Base-by-base conservation (phyloP, 169 alveolate genomes). In the Plasmodium coatneyi region DNA sequence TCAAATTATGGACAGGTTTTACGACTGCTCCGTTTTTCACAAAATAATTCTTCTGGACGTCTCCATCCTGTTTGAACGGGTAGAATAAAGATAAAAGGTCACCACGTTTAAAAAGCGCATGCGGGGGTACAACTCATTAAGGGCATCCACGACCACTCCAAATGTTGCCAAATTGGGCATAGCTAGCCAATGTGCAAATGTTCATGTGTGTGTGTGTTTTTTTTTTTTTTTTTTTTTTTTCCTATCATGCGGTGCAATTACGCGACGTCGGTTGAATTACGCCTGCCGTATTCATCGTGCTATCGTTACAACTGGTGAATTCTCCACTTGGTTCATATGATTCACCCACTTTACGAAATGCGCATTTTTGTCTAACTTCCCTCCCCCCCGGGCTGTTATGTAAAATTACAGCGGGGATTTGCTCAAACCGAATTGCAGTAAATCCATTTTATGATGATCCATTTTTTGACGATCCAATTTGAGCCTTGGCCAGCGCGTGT, bases 11-110 rank as follows among this genome's bases (percentile, higher is more conserved):
- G 97, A 96, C 36, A 60, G 97, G 7, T 95, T 96, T 80, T 74
- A 92, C 25, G 97, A 96, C 54, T 96, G 96, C 3, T 96, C 97
- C 6, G 74, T 93, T 76, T 96, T 96, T 80, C 82, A 96, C 83
- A 96, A 95, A 83, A 96, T 96, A 34, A 41, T 39, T 16, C 96
- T 96, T 10, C 36, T 92, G 76, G 95, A 96, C 39, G 95, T 95
- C 3, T 95, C 95, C 41, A 54, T 96, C 54, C 3, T 25, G 14
- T 76, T 81, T 74, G 78, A 71, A 9, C 39, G 36, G 60, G 84
- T 52, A 2, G 78, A 84, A 10, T 30, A 84, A 56, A 25, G 19
- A 54, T 2, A 41, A 12, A 10, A 32, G 43, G 28, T 1, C 71
- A 34, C 3, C 32, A 10, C 71, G 28, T 49, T 32, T 81, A 25